These are phyloP conservation scores for Sarocladiaceae sp. DNA, from an alignment of 2,329 filamentous ascomycete species.

Conservation along the genomic window DNA sequence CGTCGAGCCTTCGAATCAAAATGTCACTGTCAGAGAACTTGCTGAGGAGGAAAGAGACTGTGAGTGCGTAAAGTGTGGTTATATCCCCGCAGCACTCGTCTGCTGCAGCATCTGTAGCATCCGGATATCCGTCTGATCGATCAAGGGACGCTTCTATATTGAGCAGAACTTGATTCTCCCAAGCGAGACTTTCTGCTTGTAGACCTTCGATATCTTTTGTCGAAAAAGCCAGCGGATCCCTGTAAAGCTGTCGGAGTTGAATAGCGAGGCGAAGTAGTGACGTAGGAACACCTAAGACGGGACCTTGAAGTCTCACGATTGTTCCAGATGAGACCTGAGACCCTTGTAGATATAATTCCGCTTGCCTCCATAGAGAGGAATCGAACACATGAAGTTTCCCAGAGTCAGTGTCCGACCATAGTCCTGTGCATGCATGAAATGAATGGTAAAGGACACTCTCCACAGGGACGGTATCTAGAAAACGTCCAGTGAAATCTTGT, in stretches of 20 bases:
- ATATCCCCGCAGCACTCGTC: conserved; percentile 14
- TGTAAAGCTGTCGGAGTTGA: conserved; percentile 12
- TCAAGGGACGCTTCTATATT: background rate
- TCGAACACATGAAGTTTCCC: conserved; percentile 12
- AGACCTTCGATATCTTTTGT: background rate
- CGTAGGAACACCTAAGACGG: conserved; percentile 17
- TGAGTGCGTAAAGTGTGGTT: conserved; percentile 14
- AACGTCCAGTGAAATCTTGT: background rate
- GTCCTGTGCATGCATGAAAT: conserved; percentile 15
- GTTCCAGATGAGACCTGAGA: conserved; percentile 12
- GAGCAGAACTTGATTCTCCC: background rate
- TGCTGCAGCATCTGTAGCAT: background rate
- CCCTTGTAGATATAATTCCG: conserved; percentile 13
- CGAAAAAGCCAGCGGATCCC: background rate
- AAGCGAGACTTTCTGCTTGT: background rate
- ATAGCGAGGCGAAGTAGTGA: conserved; percentile 14
- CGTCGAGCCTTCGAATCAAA: background rate
- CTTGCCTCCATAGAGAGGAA: conserved; percentile 14
- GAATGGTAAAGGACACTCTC: conserved; percentile 20
- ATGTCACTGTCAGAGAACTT: background rate
- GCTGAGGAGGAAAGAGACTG: conserved; percentile 14
- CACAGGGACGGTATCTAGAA: conserved; percentile 16
- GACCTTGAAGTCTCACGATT: conserved; percentile 14
- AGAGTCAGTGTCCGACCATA: conserved; percentile 15
- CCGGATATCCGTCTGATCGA: background rate